Evolutionary conservation across 352 stramenopile species (phyloP), one percentile per base, ranked within the genome.

Genomic region (Phytophthora crassamura): DNA sequence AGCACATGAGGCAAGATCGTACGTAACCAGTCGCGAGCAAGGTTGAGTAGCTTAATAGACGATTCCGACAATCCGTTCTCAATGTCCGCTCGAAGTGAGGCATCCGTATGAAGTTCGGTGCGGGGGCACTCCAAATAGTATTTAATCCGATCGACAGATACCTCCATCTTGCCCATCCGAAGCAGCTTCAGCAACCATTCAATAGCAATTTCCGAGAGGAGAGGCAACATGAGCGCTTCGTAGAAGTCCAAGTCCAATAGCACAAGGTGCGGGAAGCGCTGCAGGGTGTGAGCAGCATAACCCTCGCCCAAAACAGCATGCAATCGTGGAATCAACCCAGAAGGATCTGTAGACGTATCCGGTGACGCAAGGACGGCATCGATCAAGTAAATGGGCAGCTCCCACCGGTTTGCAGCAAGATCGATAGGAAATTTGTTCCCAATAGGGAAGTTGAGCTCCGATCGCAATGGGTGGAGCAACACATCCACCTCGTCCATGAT

Each of bases 1-100:
- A 99, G 75, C 2, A 99, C 88, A 60, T 99, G 97, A n/a, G 98
- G 98, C 33, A 99, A 75, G 62, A 99, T 99, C 22, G 98, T 98
- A 14, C 88, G 90, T 20, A 99, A 83, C 85, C 98, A 98, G 59
- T 99, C 96, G 47, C 98, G 89, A 15, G 93, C 94, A 18, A 99
- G 81, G 60, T 99, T 99, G 12, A 99, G 83, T 71, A 99, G 90
- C 72, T 99, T 99, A 76, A 99, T 97, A 34, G 86, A 94, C 20
- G 83, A 80, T 15, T 97, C 86, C 0, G 80, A 91, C 7, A 96
- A 61, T 5, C 77, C 80, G 1, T 74, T 67, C 40, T 96, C 84
- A 30, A 97, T 90, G 45, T 94, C 80, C 40, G 83, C 78, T 7
- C 92, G 80, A 33, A 97, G 81, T 33, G 77, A 77, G 59, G 90